Evolutionary conservation across 2,329 filamentous ascomycete species (phyloP).

Genomic region (Rhynchosporium secalis): DNA sequence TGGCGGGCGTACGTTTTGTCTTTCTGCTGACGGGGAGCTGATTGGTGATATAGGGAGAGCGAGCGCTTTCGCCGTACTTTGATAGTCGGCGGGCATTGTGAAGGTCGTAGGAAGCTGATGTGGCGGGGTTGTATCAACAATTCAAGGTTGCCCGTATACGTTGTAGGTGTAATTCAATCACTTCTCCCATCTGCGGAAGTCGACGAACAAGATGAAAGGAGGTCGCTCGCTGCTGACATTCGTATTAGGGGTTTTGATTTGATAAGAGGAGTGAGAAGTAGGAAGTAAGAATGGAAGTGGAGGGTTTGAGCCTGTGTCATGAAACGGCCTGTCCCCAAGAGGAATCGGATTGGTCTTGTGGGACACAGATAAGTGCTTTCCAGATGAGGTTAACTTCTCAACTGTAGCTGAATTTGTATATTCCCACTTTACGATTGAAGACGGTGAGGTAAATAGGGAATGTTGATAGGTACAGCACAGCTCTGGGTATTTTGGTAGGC

Average conservation of each 20-base stretch:
- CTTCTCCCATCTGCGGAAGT: slow-evolving; percentile 8
- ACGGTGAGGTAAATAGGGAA: not conserved
- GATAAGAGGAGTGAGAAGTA: slow-evolving; percentile 11
- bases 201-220: not conserved
- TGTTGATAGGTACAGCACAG: too few species aligned
- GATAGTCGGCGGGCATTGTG: slow-evolving; percentile 53
- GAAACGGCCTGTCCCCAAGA: slow-evolving; percentile 1
- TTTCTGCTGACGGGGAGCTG: slow-evolving; percentile 48
- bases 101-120: slow-evolving; percentile 17
- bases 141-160: not conserved
- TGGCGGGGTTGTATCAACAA: slow-evolving; percentile 10
- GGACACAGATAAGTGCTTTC: not conserved
- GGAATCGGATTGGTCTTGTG: not conserved
- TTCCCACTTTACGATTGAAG: too few species aligned
- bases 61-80: slow-evolving; percentile 51
- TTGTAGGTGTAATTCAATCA: not conserved
- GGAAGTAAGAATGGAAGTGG: slow-evolving; percentile 1
- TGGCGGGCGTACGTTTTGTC: slow-evolving; percentile 46
- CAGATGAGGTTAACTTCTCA: not conserved
- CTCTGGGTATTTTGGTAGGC: too few species aligned
- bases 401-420: not conserved
- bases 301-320: slow-evolving; percentile 12
- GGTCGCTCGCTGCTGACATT: not conserved
- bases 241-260: slow-evolving; percentile 2
- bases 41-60: slow-evolving; percentile 47